Conservation (phyloP, 345 rosid species). For the Euphorbia pulcherrima region DNA sequence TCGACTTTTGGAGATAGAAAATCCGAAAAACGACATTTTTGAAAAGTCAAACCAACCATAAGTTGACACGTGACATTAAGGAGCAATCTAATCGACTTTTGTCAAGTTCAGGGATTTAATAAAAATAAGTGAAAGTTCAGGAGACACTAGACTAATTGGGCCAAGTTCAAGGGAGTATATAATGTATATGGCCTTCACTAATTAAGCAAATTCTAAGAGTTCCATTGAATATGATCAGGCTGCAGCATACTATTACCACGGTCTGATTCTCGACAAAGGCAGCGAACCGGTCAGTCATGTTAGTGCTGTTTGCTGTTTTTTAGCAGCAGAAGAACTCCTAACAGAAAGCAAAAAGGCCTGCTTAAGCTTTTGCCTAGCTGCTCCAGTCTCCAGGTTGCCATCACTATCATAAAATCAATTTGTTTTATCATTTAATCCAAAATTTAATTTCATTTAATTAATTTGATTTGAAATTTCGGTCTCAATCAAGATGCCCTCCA, state of each 20-base stretch:
- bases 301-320: conserved; percentile 75
- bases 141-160: too few species aligned
- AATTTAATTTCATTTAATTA: background rate
- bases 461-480: background rate
- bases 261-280: conserved; percentile 80
- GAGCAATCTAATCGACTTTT: too few species aligned
- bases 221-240: conserved; percentile 40
- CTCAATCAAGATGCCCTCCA: conserved; percentile 58
- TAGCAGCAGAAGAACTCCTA: conserved; percentile 75
- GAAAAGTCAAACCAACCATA: too few species aligned
- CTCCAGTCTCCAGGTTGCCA: conserved; percentile 78
- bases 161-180: too few species aligned
- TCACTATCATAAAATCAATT: background rate
- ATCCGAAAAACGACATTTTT: too few species aligned
- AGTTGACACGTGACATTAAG: too few species aligned
- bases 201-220: too few species aligned
- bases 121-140: too few species aligned
- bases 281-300: conserved; percentile 63
- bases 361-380: conserved; percentile 67
- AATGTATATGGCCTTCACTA: too few species aligned
- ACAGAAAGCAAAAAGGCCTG: conserved; percentile 85
- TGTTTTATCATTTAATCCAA: background rate
- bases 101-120: too few species aligned
- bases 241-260: conserved; percentile 90
- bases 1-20: too few species aligned